Base-by-base conservation (phyloP, 305 asterid genomes). In the Fraxinus ornus region DNA sequence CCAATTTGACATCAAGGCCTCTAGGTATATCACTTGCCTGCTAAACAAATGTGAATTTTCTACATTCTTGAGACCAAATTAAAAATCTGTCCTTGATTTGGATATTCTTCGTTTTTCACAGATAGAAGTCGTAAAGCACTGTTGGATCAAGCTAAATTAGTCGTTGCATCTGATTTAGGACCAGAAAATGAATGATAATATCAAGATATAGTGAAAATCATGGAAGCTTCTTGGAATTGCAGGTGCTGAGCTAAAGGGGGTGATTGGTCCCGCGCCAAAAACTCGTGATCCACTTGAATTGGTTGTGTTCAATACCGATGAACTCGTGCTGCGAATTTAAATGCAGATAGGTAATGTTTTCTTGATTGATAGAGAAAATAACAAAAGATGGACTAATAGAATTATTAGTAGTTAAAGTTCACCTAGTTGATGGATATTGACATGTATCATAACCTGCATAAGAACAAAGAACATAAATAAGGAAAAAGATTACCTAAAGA, bases 401-500 rank as follows among this genome's bases (percentile, higher is more conserved):
- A 19, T 13, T 32, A 21, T 75, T 52, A 70, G 22, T 8, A 49
- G 26, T 30, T 21, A 36, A 76, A 41, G 47, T 68, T 89, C 79
- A 94, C 98, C 98, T 94, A 3, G 91, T 90, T 60, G 95, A 86
- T 84, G 90, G 91, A 87, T 89, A 94, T 49, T 79, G 91, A 78
- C 98, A 94, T 84, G 94, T 75, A 4, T 87, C 94, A 57, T 83
- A 85, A 88, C 98, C 98, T 94, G 95, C 89, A 91, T 1, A 87
- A 78, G 26, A 76, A 78, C 9, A 30, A 77, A 55, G 80, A 19
- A 3, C 36, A 47, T 76, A 76, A 30, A 79, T 39, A 73, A 2
- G 72, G 2, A 17, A 7, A 64, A 73, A 17, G 10, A 57, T 57
- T 57, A 57, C 28, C 24, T 57, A 41, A 39, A 13, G 15, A 3